A percentile compares a stretch with the other conserved stretches of the same genome.
phyloP scores from a whole-genome alignment of 2,329 filamentous ascomycete species.

The Sclerotinia trifoliorum region DNA sequence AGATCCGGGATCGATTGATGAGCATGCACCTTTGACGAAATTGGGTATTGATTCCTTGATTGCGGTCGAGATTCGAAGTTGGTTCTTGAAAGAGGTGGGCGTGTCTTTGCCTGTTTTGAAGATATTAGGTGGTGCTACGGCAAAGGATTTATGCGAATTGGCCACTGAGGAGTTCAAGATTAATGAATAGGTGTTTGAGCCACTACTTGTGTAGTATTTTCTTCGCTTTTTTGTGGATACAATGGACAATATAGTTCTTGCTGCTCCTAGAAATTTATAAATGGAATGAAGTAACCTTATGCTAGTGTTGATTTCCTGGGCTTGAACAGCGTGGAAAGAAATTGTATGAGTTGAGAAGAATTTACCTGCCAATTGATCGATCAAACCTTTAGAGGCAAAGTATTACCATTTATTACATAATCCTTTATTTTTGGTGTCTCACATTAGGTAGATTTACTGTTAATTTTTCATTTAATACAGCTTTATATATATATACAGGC shows the following conservation, averaged over 20 bases:
- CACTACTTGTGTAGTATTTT: too few species aligned
- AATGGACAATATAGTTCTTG: not conserved
- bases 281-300: too few species aligned
- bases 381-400: too few species aligned
- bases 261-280: not conserved
- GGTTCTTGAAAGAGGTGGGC: slow-evolving; percentile 46
- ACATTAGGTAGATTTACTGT: too few species aligned
- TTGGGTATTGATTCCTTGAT: slow-evolving; percentile 51
- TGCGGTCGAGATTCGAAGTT: slow-evolving; percentile 51
- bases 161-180: slow-evolving; percentile 14
- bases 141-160: slow-evolving; percentile 13
- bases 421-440: too few species aligned
- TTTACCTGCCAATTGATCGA: too few species aligned
- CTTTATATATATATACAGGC: too few species aligned
- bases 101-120: slow-evolving; percentile 40
- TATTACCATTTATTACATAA: too few species aligned
- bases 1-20: not conserved
- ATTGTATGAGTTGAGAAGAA: too few species aligned
- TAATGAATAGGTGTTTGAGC: not conserved
- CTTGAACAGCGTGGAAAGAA: too few species aligned
- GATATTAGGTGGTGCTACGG: slow-evolving; percentile 17
- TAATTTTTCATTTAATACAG: too few species aligned
- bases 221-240: not conserved
- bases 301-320: too few species aligned
- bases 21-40: slow-evolving; percentile 4